Evolutionary conservation across 495 filamentous ascomycete species (phyloP).

Genomic region (Friedmanniomyces simplex): DNA sequence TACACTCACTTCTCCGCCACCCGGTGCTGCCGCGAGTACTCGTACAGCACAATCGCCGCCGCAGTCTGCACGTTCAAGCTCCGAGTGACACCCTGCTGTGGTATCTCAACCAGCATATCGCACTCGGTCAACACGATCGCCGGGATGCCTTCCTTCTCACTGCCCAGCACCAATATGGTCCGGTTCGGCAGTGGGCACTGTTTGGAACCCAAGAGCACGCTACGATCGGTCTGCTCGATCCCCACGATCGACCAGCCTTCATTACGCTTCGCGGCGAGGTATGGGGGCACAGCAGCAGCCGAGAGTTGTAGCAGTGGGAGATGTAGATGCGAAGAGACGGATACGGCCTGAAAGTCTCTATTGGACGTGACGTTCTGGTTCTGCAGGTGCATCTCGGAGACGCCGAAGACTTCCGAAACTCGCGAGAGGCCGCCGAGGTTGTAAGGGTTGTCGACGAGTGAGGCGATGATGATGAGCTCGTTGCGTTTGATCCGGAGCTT

Average conservation of each 20-base stretch:
- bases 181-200: constrained; percentile 30
- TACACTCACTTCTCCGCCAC: too few relatives aligned
- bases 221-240: constrained; percentile 42
- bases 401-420: constrained; percentile 39
- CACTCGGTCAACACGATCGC: constrained; percentile 33
- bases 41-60: constrained; percentile 37
- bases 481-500: background rate
- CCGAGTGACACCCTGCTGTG: constrained; percentile 38
- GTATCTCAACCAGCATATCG: constrained; percentile 41
- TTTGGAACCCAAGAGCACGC: constrained; percentile 29
- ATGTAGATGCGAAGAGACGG: constrained; percentile 36
- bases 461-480: constrained; percentile 36
- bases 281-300: constrained; percentile 2
- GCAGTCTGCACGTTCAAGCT: constrained; percentile 46
- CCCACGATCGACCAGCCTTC: constrained; percentile 38
- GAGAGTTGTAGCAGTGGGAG: constrained; percentile 35
- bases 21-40: constrained; percentile 30
- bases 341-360: constrained; percentile 34
- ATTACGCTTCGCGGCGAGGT: constrained; percentile 26
- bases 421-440: constrained; percentile 42
- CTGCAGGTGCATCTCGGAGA: constrained; percentile 28
- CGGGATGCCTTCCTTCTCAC: constrained; percentile 39
- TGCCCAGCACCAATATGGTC: constrained; percentile 36
- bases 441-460: constrained; percentile 37
- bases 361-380: constrained; percentile 22